phyloP scores from a whole-genome alignment of 306 rosid genomes.

The Phaseolus lunatus region DNA sequence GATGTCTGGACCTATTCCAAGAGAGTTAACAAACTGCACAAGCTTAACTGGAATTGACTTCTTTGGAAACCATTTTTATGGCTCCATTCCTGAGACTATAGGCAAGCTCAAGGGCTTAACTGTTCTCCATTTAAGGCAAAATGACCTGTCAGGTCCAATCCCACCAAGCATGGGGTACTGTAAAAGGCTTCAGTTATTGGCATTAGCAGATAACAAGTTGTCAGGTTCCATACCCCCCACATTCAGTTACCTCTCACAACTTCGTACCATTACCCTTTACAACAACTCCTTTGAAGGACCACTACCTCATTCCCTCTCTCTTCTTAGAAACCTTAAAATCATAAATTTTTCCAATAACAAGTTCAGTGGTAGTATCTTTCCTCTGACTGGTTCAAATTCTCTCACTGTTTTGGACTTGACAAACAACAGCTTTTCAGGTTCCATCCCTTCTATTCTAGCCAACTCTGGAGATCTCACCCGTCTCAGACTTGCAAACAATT shows the following conservation, averaged over 20 bases:
- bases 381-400: slow-evolving; percentile 68
- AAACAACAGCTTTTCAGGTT: slow-evolving; percentile 82
- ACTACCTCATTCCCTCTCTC: slow-evolving; percentile 64
- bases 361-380: slow-evolving; percentile 66
- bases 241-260: slow-evolving; percentile 69
- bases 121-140: slow-evolving; percentile 86
- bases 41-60: slow-evolving; percentile 72
- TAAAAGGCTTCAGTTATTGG: slow-evolving; percentile 66
- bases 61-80: slow-evolving; percentile 79
- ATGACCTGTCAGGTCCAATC: slow-evolving; percentile 74
- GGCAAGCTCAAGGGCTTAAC: slow-evolving; percentile 72
- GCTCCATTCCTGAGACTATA: slow-evolving; percentile 70
- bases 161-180: slow-evolving; percentile 86
- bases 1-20: slow-evolving; percentile 75
- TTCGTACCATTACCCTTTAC: slow-evolving; percentile 73
- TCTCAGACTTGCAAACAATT: slow-evolving; percentile 75
- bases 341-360: slow-evolving; percentile 77
- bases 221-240: slow-evolving; percentile 77
- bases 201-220: slow-evolving; percentile 82
- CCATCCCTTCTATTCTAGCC: slow-evolving; percentile 61
- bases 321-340: slow-evolving; percentile 70
- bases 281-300: slow-evolving; percentile 86
- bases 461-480: slow-evolving; percentile 62
- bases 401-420: slow-evolving; percentile 76
- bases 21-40: slow-evolving; percentile 72